Conservation (phyloP, 495 filamentous ascomycete species). For the Sordaria brevicollis region DNA sequence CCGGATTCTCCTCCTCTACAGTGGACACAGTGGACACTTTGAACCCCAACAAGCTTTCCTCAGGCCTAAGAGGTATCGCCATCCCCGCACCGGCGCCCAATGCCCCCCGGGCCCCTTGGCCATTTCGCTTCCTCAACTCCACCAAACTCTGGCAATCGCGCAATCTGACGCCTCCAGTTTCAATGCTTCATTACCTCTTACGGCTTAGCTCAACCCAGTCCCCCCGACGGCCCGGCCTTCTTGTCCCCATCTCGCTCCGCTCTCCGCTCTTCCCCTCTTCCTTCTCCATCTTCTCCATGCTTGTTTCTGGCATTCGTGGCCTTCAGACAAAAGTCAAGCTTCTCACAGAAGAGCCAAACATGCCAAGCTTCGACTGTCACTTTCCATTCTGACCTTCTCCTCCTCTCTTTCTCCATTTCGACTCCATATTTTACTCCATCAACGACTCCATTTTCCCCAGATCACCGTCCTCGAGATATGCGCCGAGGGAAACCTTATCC, state of each 20-base stretch:
- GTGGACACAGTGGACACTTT: background rate
- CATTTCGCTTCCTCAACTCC: background rate
- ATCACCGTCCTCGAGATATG: background rate
- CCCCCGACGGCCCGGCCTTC: too few relatives aligned
- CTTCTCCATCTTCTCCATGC: background rate
- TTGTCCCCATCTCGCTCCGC: background rate
- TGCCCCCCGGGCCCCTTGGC: background rate
- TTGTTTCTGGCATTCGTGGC: background rate
- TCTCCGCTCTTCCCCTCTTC: background rate
- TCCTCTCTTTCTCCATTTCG: background rate
- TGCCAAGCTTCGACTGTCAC: background rate
- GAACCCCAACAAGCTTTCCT: background rate
- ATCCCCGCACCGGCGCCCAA: too few relatives aligned
- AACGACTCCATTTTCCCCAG: background rate
- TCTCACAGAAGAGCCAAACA: background rate
- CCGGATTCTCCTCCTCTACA: background rate
- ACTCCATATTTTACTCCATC: background rate
- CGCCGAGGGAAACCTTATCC: background rate
- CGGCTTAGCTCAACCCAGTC: too few relatives aligned
- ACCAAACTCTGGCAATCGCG: background rate
- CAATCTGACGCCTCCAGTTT: background rate
- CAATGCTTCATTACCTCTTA: background rate
- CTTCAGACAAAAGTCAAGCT: background rate
- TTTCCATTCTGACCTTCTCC: background rate
- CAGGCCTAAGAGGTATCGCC: background rate